Conservation (phyloP, 305 asterid species). For the Fraxinus ornus region DNA sequence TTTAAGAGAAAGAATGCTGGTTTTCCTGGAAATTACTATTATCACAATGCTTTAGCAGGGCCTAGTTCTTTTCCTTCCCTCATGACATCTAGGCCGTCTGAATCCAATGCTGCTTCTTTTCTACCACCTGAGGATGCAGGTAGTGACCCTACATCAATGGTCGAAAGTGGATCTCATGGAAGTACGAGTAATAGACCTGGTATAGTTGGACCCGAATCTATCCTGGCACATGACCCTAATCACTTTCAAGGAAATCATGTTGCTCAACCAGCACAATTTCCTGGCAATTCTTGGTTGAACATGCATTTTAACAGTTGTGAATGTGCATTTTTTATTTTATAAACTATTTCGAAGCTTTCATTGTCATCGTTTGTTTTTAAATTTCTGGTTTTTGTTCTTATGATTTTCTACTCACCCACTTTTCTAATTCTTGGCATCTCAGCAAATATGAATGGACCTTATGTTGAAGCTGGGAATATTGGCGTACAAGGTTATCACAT, state of each 20-base stretch:
- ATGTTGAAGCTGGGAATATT: conserved; percentile 46
- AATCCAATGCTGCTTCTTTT: conserved; percentile 44
- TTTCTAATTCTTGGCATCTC: conserved; percentile 18
- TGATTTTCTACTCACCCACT: background rate
- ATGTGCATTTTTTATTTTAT: conserved; percentile 27
- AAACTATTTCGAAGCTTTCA: background rate
- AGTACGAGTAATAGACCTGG: conserved; percentile 30
- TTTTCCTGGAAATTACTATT: conserved; percentile 42
- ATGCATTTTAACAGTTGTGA: conserved; percentile 31
- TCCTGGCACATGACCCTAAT: conserved; percentile 16
- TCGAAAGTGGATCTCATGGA: conserved; percentile 45
- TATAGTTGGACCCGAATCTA: conserved; percentile 35
- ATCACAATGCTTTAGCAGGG: conserved; percentile 48
- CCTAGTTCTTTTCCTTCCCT: conserved; percentile 59
- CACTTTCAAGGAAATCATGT: conserved; percentile 25
- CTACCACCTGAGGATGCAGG: conserved; percentile 44
- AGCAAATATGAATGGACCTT: conserved; percentile 38
- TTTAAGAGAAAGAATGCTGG: conserved; percentile 70
- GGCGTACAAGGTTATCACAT: conserved; percentile 58
- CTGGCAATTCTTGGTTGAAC: conserved; percentile 33
- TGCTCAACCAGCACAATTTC: background rate
- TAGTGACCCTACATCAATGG: conserved; percentile 35
- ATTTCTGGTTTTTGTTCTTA: conserved; percentile 17
- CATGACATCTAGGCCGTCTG: conserved; percentile 31
- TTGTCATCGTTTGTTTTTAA: background rate